Conservation (phyloP, 208 protist genomes). For the Trypanosoma mega region DNA sequence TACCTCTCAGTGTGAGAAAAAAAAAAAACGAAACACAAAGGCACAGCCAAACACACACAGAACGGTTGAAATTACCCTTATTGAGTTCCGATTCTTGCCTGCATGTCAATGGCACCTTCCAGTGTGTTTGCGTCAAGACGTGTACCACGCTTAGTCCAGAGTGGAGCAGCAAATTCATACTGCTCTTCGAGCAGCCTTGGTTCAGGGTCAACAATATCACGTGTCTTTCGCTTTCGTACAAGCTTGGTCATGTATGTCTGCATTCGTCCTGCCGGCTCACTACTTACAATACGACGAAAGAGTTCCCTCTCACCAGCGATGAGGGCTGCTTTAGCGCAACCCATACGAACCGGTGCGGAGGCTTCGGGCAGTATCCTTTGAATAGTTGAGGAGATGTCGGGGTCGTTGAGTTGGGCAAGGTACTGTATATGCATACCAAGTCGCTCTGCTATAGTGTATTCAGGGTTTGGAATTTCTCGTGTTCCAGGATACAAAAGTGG, state of each 20-base stretch:
- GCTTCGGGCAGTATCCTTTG: conserved; percentile 42
- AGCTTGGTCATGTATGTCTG: conserved; percentile 89
- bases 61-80: background rate
- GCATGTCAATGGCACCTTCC: conserved; percentile 71
- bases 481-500: conserved; percentile 79
- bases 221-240: conserved; percentile 83
- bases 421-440: conserved; percentile 92
- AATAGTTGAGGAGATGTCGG: conserved; percentile 63
- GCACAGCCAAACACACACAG: conserved; percentile 16
- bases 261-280: conserved; percentile 83
- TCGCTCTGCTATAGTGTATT: conserved; percentile 81
- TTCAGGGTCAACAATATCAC: conserved; percentile 80
- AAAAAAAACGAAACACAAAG: too few species aligned
- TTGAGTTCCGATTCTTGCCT: conserved; percentile 13
- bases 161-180: conserved; percentile 86
- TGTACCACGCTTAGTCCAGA: conserved; percentile 87
- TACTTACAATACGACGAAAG: conserved; percentile 81
- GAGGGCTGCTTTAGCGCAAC: conserved; percentile 89
- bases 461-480: conserved; percentile 86
- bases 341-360: conserved; percentile 82
- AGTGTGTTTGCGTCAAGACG: conserved; percentile 88
- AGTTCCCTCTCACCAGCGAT: conserved; percentile 81
- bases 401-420: conserved; percentile 76
- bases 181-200: conserved; percentile 85
- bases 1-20: too few species aligned